Evolutionary conservation across 306 rosid genomes (phyloP), one percentile per base, ranked within the genome.

Genomic region (Cucurbita ficifolia): DNA sequence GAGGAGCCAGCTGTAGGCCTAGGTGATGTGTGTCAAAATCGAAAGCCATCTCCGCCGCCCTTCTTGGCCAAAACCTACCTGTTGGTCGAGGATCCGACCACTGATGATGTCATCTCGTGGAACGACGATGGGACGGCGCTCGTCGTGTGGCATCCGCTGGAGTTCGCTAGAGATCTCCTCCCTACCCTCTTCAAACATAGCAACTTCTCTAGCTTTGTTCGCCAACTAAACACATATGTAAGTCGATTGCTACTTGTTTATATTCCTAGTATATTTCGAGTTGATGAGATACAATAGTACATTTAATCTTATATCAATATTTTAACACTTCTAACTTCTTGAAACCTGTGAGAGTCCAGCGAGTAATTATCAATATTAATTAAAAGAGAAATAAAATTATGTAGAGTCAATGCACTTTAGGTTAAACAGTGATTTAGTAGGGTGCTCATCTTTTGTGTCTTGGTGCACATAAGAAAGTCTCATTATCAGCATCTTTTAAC

Each of bases 181-280:
- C 98, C 98, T 4, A 93, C 94, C 0, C 87, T 90, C 86, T 93
- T 93, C 92, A 93, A 93, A 78, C 98, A 93, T 39, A 88, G 90
- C 88, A 93, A 93, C 81, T 93, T 93, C 85, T 93, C 98, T 45
- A 90, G 98, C 89, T 93, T 93, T 82, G 94, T 93, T 10, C 89
- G 98, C 33, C 98, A 93, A 79, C 97, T 93, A 52, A 93, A 93
- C 76, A 90, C 98, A 24, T 93, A 93, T n/a, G 98, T 93, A 89
- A 59, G 67, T 59, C 16, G 1, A 59, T 46, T 46, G n/a, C n/a
- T n/a, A n/a, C n/a, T n/a, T n/a, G n/a, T n/a, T n/a, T n/a, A n/a
- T n/a, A n/a, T n/a, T n/a, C n/a, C n/a, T n/a, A n/a, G n/a, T n/a
- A n/a, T n/a, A n/a, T n/a, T n/a, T n/a, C n/a, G n/a, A n/a, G n/a